Evolutionary conservation across 441 rosid species (phyloP).

Genomic region (Pelargonium fulgidum): DNA sequence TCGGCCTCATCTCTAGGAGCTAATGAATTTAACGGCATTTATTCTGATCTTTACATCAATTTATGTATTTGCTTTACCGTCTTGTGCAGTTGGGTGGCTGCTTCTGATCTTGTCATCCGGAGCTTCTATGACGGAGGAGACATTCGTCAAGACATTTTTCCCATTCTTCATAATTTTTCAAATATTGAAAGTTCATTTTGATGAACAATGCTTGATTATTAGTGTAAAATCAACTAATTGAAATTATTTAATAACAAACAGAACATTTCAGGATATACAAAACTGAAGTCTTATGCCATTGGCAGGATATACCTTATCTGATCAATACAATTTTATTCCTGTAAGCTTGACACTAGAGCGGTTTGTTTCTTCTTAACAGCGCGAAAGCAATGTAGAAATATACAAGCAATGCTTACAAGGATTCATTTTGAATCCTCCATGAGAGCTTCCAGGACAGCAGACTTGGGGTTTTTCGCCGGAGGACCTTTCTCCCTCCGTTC

Average conservation of each 20-base stretch:
- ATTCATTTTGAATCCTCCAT: slow-evolving; percentile 27
- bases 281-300: background rate
- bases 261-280: no score
- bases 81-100: background rate
- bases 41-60: background rate
- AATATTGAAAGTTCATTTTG: background rate
- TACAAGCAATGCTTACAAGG: no score
- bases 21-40: no score
- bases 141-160: background rate
- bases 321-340: background rate
- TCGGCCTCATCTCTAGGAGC: no score
- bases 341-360: no score
- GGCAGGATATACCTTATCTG: background rate
- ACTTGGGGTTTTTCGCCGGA: slow-evolving; percentile 70
- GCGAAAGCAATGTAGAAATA: no score
- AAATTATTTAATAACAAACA: no score
- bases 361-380: background rate
- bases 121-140: background rate
- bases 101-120: background rate
- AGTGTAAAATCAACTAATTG: background rate
- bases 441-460: slow-evolving; percentile 52
- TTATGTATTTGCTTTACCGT: background rate
- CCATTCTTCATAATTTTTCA: background rate
- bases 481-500: slow-evolving; percentile 74
- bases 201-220: background rate